Conservation (phyloP, 108 stramenopile genomes). For the Discostella stelligeroides region DNA sequence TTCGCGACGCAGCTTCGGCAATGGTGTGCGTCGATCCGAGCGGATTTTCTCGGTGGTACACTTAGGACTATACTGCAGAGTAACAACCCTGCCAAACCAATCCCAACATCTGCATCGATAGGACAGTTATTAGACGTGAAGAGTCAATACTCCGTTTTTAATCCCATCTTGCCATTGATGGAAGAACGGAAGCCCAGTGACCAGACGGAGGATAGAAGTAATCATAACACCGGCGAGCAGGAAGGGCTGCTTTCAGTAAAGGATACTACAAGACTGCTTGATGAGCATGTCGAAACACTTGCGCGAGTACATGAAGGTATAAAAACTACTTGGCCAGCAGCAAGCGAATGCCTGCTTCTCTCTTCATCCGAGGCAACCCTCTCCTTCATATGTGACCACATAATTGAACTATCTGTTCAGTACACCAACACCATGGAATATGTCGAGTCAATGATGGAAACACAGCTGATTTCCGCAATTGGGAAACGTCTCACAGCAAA, state of each 20-base stretch:
- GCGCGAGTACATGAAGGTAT: conserved; percentile 21
- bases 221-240: conserved; percentile 11
- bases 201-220: neutral
- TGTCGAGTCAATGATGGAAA: conserved; percentile 65
- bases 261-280: conserved; percentile 39
- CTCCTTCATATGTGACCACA: conserved; percentile 13
- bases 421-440: conserved; percentile 37
- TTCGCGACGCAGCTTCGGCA: conserved; percentile 36
- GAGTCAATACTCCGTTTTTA: conserved; percentile 42
- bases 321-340: conserved; percentile 12
- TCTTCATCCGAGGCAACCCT: conserved; percentile 23
- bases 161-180: conserved; percentile 69
- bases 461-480: conserved; percentile 67
- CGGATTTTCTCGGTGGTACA: conserved; percentile 5
- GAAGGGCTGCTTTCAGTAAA: conserved; percentile 9
- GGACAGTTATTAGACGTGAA: conserved; percentile 6
- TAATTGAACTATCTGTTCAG: conserved; percentile 16
- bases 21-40: conserved; percentile 39
- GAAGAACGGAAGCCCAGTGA: conserved; percentile 8
- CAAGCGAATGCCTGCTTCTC: conserved; percentile 4
- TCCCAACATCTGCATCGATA: neutral
- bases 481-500: conserved; percentile 64
- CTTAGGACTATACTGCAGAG: conserved; percentile 1
- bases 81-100: conserved; percentile 43
- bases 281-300: conserved; percentile 34